Percentiles rank a stretch among this genome's conserved stretches.
Conservation (phyloP, 2,329 filamentous ascomycete species). For the Volutella citrinella region DNA sequence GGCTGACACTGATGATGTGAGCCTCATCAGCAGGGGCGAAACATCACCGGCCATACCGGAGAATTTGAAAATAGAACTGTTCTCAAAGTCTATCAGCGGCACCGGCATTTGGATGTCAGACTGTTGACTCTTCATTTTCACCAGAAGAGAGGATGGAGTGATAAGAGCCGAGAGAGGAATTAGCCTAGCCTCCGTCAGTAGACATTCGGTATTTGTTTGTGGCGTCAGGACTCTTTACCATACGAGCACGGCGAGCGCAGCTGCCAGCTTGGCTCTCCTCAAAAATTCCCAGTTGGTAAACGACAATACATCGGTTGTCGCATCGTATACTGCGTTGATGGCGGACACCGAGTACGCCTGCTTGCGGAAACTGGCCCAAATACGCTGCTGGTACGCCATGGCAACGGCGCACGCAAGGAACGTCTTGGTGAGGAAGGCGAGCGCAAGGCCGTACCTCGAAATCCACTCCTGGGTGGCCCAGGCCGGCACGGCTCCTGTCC, state of each 20-base stretch:
- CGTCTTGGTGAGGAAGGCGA: not conserved
- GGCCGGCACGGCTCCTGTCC: not conserved
- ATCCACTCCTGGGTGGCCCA: not conserved
- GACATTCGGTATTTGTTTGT: not conserved
- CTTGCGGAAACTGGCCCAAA: not conserved
- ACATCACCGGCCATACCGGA: not conserved
- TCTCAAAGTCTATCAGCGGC: not conserved
- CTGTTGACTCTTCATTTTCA: not conserved
- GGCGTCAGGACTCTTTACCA: not conserved
- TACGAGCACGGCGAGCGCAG: not conserved
- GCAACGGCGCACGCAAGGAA: not conserved
- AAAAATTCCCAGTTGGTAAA: slow-evolving; percentile 1
- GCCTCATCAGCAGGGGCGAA: slow-evolving; percentile 1
- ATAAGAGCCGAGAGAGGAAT: slow-evolving; percentile 1
- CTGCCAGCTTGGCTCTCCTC: not conserved
- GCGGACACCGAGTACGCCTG: not conserved
- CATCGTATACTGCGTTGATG: slow-evolving; percentile 1
- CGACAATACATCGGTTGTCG: not conserved
- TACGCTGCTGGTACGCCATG: not conserved
- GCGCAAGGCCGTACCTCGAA: slow-evolving; percentile 1
- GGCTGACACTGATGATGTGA: not conserved
- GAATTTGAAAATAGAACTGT: not conserved
- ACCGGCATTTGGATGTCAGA: not conserved
- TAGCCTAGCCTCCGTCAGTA: not conserved
- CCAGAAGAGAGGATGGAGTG: slow-evolving; percentile 1